Base-by-base conservation (phyloP, 2,329 filamentous ascomycete species). In the Fusarium hostae region DNA sequence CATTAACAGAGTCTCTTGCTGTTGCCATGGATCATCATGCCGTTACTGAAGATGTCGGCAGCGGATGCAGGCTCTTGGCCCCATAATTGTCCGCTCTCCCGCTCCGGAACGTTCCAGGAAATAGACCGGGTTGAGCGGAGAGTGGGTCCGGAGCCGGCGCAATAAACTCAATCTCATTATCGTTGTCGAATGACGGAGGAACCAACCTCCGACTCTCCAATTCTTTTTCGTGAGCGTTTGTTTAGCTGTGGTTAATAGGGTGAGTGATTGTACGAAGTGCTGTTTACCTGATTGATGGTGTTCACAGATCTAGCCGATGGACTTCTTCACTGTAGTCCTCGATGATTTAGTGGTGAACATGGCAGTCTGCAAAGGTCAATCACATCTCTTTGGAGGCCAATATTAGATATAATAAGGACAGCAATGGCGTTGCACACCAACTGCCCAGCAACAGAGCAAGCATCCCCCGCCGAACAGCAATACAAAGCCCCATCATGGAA, bases 81-180 rank as follows among this genome's bases (percentile, higher is more conserved):
- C 62, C 62, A 63, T 20, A 63, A 43, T 43, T 41, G 58, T 56
- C 58, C 62, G 62, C 58, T 63, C 59, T 37, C 16, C 40, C 32
- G 39, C 40, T 22, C 30, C 48, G 32, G 44, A 11, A n/a, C 20
- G 22, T 24, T 18, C 18, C 6, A 24, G 39, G 39, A n/a, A 34
- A 43, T 44, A 26, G 22, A n/a, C 28, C 20, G 28, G 28, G 28
- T 24, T 24, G 9, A 15, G 20, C 11, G 35, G 9, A 15, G 26
- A 11, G 30, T 44, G 50, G 34, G 39, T 10, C 5, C 24, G 37
- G 41, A 57, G 43, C 43, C 48, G 58, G 62, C 13, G 56, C 3
- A 64, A 57, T 34, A 63, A 20, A 20, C 9, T 15, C 45, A 18
- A 18, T 12, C 22, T 20, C 26, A 11, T 59, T 50, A 3, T 43